Base-by-base conservation (phyloP, 306 rosid species). In the Quercus berberidifolia region DNA sequence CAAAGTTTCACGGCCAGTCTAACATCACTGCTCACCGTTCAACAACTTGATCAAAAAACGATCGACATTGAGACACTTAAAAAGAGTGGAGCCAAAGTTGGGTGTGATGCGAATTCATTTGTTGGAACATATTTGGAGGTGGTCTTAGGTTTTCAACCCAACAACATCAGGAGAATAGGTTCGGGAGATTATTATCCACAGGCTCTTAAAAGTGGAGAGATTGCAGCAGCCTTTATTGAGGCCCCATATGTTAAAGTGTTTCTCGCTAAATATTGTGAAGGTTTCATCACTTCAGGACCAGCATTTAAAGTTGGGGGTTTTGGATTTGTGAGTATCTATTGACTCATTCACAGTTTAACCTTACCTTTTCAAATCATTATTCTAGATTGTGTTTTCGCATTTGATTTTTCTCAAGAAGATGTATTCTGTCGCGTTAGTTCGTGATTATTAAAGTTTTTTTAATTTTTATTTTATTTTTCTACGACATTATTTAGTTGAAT, bases 281-380 rank as follows among this genome's bases (percentile, higher is more conserved):
- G 26, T 19, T 52, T 72, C 57, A 43, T 59, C 56, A 78, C 72
- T 23, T 14, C 78, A 1, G 78, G 78, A 38, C 68, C 62, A 57
- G 5, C 74, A 25, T 21, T 74, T 57, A 78, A 79, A 51, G 60
- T 69, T 49, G 79, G 78, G 38, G 85, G 85, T 3, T 77, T 77
- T 8, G 82, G 82, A 77, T 82, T 64, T 59, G 67, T 59, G 7
- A 59, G 67, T 23, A 2, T 11, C 15, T 17, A 21, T 38, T 0
- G 11, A 38, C 10, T 38, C 10, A 38, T 38, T 38, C 11, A 38
- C 43, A 1, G 3, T 3, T 59, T 5, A 21, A 10, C 65, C 15
- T 8, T 60, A 23, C 1, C 7, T 5, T 6, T 60, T 23, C 26
- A 9, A 21, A 59, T 59, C 26, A 23, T 4, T 38, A 38, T 38